These are phyloP conservation scores for Pseudogymnoascus pannorum DNA, from an alignment of 2,329 filamentous ascomycete genomes.

Conservation along the genomic window DNA sequence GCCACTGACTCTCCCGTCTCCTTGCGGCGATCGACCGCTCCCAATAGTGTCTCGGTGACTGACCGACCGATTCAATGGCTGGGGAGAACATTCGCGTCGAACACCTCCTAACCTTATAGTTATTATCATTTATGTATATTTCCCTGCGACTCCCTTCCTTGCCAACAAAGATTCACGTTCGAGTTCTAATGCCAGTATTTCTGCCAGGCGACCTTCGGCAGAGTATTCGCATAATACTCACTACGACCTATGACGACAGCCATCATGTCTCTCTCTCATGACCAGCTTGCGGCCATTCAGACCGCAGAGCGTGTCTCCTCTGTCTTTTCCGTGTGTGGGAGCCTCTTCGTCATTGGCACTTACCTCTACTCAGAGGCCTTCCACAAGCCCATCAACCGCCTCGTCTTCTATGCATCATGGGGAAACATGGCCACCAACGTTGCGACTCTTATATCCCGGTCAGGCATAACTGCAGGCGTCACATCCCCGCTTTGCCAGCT, in stretches of 20 bases:
- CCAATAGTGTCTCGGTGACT: not conserved
- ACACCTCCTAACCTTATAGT: not conserved
- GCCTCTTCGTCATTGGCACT: conserved; percentile 45
- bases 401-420: conserved; percentile 54
- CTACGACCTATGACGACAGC: not conserved
- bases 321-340: conserved; percentile 43
- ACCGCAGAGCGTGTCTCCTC: conserved; percentile 33
- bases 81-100: not conserved
- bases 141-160: not conserved
- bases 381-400: conserved; percentile 50
- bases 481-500: conserved; percentile 48
- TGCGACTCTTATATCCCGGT: conserved; percentile 48
- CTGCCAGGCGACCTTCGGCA: not conserved
- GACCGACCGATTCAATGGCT: not conserved
- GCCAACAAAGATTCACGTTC: not conserved
- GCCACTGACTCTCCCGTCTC: not conserved
- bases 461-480: conserved; percentile 27
- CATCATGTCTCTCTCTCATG: not conserved
- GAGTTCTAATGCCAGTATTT: not conserved
- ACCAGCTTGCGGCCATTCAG: not conserved
- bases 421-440: conserved; percentile 53
- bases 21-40: not conserved
- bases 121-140: not conserved
- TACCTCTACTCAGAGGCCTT: conserved; percentile 42
- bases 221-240: not conserved